These are phyloP conservation scores for Aspergillus costaricaensis DNA, from an alignment of 2,329 filamentous ascomycete genomes.

Conservation along the genomic window DNA sequence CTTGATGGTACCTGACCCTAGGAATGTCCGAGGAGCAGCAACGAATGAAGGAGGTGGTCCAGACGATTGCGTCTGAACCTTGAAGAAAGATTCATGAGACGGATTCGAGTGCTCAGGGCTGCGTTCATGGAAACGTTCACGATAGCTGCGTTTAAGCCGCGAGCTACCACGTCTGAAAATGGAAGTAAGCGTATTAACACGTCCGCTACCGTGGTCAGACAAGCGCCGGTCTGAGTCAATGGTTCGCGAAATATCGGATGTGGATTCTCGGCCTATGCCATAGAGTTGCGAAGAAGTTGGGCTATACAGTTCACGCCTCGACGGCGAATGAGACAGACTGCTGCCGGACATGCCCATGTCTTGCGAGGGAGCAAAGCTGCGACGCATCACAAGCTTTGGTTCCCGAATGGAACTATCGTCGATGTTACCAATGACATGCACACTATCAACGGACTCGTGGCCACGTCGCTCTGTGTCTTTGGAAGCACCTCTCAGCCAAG, in stretches of 20 bases:
- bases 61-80: slow-evolving; percentile 54
- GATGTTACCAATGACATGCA: slow-evolving; percentile 35
- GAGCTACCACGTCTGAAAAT: slow-evolving; percentile 70
- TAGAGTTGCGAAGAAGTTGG: slow-evolving; percentile 58
- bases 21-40: slow-evolving; percentile 44
- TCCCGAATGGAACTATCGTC: slow-evolving; percentile 38
- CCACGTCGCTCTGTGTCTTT: slow-evolving; percentile 28
- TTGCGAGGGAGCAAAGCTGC: slow-evolving; percentile 38
- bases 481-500: slow-evolving; percentile 39
- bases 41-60: slow-evolving; percentile 39
- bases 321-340: slow-evolving; percentile 46
- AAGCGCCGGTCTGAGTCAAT: slow-evolving; percentile 56
- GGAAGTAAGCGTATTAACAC: slow-evolving; percentile 62
- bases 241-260: slow-evolving; percentile 55
- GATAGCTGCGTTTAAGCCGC: slow-evolving; percentile 58
- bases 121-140: slow-evolving; percentile 49
- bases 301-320: slow-evolving; percentile 48
- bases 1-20: slow-evolving; percentile 63
- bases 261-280: slow-evolving; percentile 52
- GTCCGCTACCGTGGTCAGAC: slow-evolving; percentile 55
- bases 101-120: slow-evolving; percentile 89
- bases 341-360: slow-evolving; percentile 37
- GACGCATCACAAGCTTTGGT: slow-evolving; percentile 28
- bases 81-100: slow-evolving; percentile 80
- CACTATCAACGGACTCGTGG: slow-evolving; percentile 34